Evolutionary conservation across 2,329 filamentous ascomycete genomes (phyloP), one percentile per base, ranked within the genome.

Genomic region (Dactylellina parvicollis): DNA sequence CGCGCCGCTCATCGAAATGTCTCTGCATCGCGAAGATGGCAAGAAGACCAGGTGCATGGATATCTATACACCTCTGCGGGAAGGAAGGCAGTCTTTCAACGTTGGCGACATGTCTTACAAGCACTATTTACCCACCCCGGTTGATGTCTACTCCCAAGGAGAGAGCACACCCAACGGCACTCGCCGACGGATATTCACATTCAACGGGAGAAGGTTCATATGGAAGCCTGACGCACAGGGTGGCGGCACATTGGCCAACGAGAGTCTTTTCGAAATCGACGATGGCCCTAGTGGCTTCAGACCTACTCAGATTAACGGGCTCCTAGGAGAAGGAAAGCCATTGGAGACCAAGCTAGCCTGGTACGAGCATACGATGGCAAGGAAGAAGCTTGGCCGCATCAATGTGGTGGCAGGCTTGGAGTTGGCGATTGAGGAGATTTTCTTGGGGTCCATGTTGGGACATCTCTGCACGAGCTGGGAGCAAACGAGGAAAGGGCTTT

Each of bases 31-130:
- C 49, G 67, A 72, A 34, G 67, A 72, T 22, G 67, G 67, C 14
- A 72, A 72, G 52, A 72, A 72, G 30, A 72, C 67, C 2, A 34
- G 67, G 24, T 72, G 67, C 26, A 72, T 72, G 67, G 67, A 72
- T 47, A 72, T 72, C 9, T 72, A 72, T 22, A 65, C 67, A 3
- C 67, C 67, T 1, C 52, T 52, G 3, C 42, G 67, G 30, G 67
- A 72, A 26, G 67, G 67, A n/a, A 50, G 67, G 34, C 67, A 72
- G 12, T 50, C 46, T 4, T 54, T 38, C 26, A 65, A 72, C 30
- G 22, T 72, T n/a, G 67, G 67, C 20, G 67, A 72, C 36, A 72
- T 72, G 67, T 26, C 59, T 9, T 72, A 72, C 47, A 72, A 72
- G 14, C 67, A 72, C 32, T 72, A 72, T 36, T 52, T 72, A 9